A percentile compares a stretch with the other conserved stretches of the same genome.
These are phyloP conservation scores for Aspergillus flavus DNA, from an alignment of 2,329 filamentous ascomycete species.

Conservation along the genomic window DNA sequence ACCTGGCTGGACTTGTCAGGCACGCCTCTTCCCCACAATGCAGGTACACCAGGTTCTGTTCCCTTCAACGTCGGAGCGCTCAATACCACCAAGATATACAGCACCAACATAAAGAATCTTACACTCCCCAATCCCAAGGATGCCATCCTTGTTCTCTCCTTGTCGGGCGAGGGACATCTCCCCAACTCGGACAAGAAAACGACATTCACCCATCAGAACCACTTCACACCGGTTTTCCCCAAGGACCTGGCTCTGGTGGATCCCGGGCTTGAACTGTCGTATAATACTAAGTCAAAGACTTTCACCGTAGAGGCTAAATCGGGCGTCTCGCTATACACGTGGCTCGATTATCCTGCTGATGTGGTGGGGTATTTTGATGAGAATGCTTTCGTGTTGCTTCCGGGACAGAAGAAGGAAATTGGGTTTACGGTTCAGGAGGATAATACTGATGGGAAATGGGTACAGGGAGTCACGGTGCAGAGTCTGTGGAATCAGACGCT, in stretches of 20 bases:
- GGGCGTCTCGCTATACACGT: constrained; percentile 58
- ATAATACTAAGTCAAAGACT: constrained; percentile 30
- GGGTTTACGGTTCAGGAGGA: constrained; percentile 51
- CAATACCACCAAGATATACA: constrained; percentile 54
- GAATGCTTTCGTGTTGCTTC: constrained; percentile 56
- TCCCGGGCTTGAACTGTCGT: constrained; percentile 48
- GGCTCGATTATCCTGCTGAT: constrained; percentile 56
- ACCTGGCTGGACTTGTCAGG: constrained; percentile 58
- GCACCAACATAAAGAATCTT: constrained; percentile 41
- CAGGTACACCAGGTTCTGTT: constrained; percentile 35
- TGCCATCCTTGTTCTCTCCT: constrained; percentile 48
- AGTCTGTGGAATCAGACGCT: constrained; percentile 55
- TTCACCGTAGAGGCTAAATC: constrained; percentile 53
- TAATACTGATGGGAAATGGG: constrained; percentile 48
- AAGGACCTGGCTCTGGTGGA: constrained; percentile 52
- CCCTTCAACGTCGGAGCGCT: constrained; percentile 53
- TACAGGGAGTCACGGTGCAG: constrained; percentile 50
- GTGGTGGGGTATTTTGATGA: constrained; percentile 55
- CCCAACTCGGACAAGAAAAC: constrained; percentile 46
- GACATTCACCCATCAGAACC: constrained; percentile 54
- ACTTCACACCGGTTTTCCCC: constrained; percentile 52
- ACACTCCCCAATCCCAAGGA: constrained; percentile 37
- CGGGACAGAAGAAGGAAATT: constrained; percentile 49
- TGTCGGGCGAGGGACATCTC: constrained; percentile 49
- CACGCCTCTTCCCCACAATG: constrained; percentile 40